A percentile compares a stretch with the other conserved stretches of the same genome.
These are phyloP conservation scores for Trametes gibbosa DNA, from an alignment of 768 basidiomycete genomes.

Conservation along the genomic window DNA sequence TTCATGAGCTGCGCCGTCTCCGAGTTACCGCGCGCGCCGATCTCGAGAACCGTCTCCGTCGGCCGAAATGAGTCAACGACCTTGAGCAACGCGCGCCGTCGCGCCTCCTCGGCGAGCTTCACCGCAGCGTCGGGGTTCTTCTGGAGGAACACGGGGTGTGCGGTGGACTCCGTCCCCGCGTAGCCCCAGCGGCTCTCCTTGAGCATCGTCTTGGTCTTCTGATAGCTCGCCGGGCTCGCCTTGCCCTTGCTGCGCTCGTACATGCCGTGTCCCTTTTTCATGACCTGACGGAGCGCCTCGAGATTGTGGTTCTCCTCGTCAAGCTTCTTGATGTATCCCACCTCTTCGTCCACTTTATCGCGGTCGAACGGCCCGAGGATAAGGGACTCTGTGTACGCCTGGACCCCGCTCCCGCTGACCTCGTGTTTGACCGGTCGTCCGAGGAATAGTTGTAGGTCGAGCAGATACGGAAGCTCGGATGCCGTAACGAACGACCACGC, in stretches of 20 bases:
- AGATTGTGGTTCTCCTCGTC: constrained; percentile 66
- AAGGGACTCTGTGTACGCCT: constrained; percentile 67
- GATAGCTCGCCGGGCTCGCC: constrained; percentile 81
- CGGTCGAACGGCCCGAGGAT: constrained; percentile 83
- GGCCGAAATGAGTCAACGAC: constrained; percentile 84
- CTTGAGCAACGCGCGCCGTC: constrained; percentile 63
- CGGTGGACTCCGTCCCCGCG: constrained; percentile 57
- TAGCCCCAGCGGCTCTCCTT: constrained; percentile 68
- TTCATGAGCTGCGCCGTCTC: constrained; percentile 79
- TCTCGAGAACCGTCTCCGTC: constrained; percentile 87
- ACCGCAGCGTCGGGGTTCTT: constrained; percentile 28
- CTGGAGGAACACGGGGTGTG: constrained; percentile 68
- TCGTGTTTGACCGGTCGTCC: constrained; percentile 67
- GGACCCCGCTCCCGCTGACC: constrained; percentile 50
- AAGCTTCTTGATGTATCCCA: constrained; percentile 71
- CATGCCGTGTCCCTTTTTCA: constrained; percentile 87
- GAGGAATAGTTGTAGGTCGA: constrained; percentile 92
- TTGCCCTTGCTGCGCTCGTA: constrained; percentile 93
- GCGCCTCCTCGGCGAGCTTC: constrained; percentile 46
- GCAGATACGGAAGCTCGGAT: constrained; percentile 81
- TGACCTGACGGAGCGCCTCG: constrained; percentile 69
- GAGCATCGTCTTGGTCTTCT: constrained; percentile 83
- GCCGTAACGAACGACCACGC: constrained; percentile 94
- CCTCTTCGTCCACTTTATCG: constrained; percentile 75
- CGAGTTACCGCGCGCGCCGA: constrained; percentile 68